Evolutionary conservation across 371 early-diverging fungal genomes (phyloP).

Genomic region (Mucor mucedo): DNA sequence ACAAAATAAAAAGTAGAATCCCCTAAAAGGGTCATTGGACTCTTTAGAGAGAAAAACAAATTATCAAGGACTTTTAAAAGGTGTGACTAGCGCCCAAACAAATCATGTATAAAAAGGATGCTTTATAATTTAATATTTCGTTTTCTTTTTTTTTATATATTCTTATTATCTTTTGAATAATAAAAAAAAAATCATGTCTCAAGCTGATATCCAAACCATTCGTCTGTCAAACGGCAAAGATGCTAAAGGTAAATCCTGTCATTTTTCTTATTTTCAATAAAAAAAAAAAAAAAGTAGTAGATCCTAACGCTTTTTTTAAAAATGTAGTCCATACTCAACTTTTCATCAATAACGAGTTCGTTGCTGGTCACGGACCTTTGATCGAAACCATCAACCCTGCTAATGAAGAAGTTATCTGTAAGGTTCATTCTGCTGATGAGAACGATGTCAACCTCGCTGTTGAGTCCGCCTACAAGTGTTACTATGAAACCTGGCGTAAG

Average conservation of each 20-base stretch:
- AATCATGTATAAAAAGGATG: too few species aligned
- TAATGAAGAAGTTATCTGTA: conserved; percentile 72
- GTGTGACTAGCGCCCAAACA: too few species aligned
- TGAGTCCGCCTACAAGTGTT: conserved; percentile 71
- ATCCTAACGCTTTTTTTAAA: not conserved
- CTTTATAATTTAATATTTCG: too few species aligned
- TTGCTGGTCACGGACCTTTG: conserved; percentile 63
- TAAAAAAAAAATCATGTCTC: conserved; percentile 20
- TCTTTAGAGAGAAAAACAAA: not conserved
- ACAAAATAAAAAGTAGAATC: too few species aligned
- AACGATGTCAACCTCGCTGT: conserved; percentile 82
- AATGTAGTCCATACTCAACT: conserved; percentile 54
- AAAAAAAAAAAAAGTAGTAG: too few species aligned
- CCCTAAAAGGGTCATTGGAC: not conserved
- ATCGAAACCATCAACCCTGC: conserved; percentile 71
- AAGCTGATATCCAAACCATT: conserved; percentile 33
- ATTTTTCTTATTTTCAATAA: not conserved
- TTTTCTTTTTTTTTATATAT: too few species aligned
- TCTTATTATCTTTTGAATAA: not conserved
- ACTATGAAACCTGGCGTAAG: conserved; percentile 70
- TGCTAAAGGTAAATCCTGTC: conserved; percentile 24
- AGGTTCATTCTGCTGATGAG: conserved; percentile 74
- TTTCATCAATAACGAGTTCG: conserved; percentile 80
- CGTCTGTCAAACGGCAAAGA: conserved; percentile 26
- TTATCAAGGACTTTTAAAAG: too few species aligned